Evolutionary conservation across 2,329 filamentous ascomycete species (phyloP), one percentile per base, ranked within the genome.

Genomic region (Verticillium nubilum): DNA sequence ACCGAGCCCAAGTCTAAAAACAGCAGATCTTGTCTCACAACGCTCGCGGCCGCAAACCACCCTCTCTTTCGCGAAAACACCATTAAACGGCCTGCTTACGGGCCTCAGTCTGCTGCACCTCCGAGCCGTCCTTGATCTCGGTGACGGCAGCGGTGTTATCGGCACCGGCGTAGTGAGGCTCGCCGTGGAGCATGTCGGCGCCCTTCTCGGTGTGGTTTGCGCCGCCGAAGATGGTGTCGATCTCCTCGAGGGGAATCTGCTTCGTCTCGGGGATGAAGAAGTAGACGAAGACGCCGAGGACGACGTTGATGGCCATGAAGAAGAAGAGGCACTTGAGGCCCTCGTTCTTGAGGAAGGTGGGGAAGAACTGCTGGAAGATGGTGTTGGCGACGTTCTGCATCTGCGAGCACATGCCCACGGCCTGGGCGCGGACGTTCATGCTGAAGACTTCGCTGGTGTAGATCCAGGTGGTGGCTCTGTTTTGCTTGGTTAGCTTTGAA

Each of bases 381-480:
- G 81, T 80, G 71, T 89, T 88, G 69, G 85, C 85, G 57, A 89
- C 82, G 68, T 89, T 85, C 63, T 85, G 83, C 62, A 77, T 82
- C 67, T 85, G 79, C 37, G 76, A 78, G 62, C 73, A 85, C 86
- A 89, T 89, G 59, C 86, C 86, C 15, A 89, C 85, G 35, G 86
- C 86, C 69, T 89, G 86, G 5, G 86, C 85, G 60, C 86, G 85
- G n/a, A 89, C 83, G 70, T 89, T 89, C 83, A 88, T 87, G 58
- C 81, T 85, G 76, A 89, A 89, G 61, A 89, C 77, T 65, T 89
- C 86, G 2, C 85, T 80, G 0, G 86, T 89, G 82, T 84, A 89
- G 69, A 89, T 89, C 86, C 87, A 90, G 19, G 85, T 83, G 4
- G 23, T 9, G 19, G 23, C 15, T 10, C 12, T 17, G 25, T 23